Evolutionary conservation across 768 basidiomycete genomes (phyloP), one percentile per base, ranked within the genome.

Genomic region (Trametes cingulata): DNA sequence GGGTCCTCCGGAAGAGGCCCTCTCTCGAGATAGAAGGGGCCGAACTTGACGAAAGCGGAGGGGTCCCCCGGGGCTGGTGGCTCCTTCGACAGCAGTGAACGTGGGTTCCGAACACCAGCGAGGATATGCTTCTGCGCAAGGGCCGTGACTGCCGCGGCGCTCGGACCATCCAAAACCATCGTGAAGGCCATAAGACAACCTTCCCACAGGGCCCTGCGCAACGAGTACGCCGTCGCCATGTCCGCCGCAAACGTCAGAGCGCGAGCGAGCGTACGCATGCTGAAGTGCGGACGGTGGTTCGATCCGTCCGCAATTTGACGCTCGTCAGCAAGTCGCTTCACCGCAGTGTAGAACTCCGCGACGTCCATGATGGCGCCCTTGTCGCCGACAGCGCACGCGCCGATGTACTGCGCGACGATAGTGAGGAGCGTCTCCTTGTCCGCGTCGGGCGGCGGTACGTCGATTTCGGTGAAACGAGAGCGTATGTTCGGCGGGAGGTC

Each of bases 121-220:
- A 98, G 80, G 14, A 99, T 76, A 73, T 94, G 84, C 65, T 85
- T 86, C 63, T 89, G 86, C 7, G 90, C 90, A 17, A 96, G 77
- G 7, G 75, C 72, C 2, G 79, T 82, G 19, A 94, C 93, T 24
- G 83, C 67, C 60, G 82, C 79, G 0, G 85, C 83, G 67, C 94
- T 94, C 15, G 81, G 75, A 0, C 75, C 75, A 67, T 97, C 93
- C 48, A 99, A 81, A 6, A 90, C 86, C 94, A 97, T 98, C 6
- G 94, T 97, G 72, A 98, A 99, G 0, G 93, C 89, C 97, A 99
- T 98, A 57, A 98, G 70, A 71, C 91, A 96, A 1, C 97, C 96
- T 73, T 98, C 97, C 92, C 93, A 98, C 19, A 98, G 77, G 1
- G 92, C 87, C 40, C 97, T 80, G 37, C 95, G 84, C 9, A 98